Conservation (phyloP, 208 protist species). For the Novymonas esmeraldas region DNA sequence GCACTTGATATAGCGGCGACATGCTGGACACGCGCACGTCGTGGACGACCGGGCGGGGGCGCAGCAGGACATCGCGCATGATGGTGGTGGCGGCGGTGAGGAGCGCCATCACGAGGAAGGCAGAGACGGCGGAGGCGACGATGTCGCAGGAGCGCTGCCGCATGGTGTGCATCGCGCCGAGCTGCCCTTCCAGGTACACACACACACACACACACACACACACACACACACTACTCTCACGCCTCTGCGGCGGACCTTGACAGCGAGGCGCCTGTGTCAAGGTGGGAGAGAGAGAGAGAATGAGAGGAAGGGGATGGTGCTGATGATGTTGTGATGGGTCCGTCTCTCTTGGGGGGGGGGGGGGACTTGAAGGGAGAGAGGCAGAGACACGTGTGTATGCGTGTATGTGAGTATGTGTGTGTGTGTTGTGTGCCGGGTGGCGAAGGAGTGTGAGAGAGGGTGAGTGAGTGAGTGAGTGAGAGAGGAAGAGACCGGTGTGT, state of each 20-base stretch:
- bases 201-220: slow-evolving; percentile 3
- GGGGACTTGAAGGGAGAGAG: too few species aligned
- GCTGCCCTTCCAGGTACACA: background rate
- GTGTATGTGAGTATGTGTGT: too few species aligned
- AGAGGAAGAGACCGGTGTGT: too few species aligned
- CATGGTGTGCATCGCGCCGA: slow-evolving; percentile 44
- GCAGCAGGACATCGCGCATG: slow-evolving; percentile 24
- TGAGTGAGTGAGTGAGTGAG: too few species aligned
- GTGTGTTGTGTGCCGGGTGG: too few species aligned
- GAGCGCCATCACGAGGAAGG: slow-evolving; percentile 32
- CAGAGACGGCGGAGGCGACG: slow-evolving; percentile 30
- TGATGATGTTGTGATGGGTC: too few species aligned
- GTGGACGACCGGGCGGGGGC: slow-evolving; percentile 29
- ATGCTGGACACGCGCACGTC: slow-evolving; percentile 33
- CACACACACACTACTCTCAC: slow-evolving; percentile 1
- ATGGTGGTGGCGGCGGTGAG: slow-evolving; percentile 46
- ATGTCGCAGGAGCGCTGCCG: slow-evolving; percentile 51
- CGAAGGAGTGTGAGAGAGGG: too few species aligned
- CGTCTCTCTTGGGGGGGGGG: too few species aligned
- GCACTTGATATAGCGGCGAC: slow-evolving; percentile 31
- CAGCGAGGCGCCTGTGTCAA: too few species aligned
- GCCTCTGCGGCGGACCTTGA: background rate
- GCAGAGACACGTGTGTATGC: too few species aligned
- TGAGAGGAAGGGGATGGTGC: background rate
- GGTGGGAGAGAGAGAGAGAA: background rate